These are phyloP conservation scores for Raddia guianensis DNA, from an alignment of 176 grass and related monocot species.

Conservation along the genomic window DNA sequence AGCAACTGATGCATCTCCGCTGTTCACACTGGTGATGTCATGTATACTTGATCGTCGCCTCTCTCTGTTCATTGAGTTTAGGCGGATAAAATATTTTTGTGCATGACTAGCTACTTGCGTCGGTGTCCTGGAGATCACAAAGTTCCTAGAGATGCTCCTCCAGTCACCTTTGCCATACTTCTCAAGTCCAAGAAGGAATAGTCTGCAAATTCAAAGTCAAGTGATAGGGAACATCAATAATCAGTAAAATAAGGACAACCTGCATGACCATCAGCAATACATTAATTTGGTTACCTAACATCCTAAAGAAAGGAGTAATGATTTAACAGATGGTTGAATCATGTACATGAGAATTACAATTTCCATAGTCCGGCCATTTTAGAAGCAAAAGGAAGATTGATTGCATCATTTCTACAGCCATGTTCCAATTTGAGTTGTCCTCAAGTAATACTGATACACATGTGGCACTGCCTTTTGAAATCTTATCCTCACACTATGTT, in stretches of 20 bases:
- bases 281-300: background rate
- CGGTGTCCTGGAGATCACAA: slow-evolving; percentile 93
- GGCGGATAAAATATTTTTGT: slow-evolving; percentile 92
- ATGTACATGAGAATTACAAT: background rate
- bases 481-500: too few species aligned
- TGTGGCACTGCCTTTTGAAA: too few species aligned
- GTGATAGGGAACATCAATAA: slow-evolving; percentile 8
- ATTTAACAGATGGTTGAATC: background rate
- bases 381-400: background rate
- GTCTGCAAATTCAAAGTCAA: slow-evolving; percentile 52
- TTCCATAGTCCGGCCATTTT: background rate
- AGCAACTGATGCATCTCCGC: slow-evolving; percentile 51
- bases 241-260: background rate
- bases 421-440: background rate
- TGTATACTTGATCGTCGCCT: slow-evolving; percentile 91
- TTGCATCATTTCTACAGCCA: background rate
- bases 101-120: slow-evolving; percentile 97
- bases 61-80: slow-evolving; percentile 93
- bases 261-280: background rate
- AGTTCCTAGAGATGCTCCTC: slow-evolving; percentile 97
- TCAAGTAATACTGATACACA: background rate
- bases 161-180: slow-evolving; percentile 98
- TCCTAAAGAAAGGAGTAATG: background rate
- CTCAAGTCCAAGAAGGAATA: slow-evolving; percentile 95
- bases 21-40: slow-evolving; percentile 83